Evolutionary conservation across 352 stramenopile genomes (phyloP).

Genomic region (Phytophthora pinifolia): DNA sequence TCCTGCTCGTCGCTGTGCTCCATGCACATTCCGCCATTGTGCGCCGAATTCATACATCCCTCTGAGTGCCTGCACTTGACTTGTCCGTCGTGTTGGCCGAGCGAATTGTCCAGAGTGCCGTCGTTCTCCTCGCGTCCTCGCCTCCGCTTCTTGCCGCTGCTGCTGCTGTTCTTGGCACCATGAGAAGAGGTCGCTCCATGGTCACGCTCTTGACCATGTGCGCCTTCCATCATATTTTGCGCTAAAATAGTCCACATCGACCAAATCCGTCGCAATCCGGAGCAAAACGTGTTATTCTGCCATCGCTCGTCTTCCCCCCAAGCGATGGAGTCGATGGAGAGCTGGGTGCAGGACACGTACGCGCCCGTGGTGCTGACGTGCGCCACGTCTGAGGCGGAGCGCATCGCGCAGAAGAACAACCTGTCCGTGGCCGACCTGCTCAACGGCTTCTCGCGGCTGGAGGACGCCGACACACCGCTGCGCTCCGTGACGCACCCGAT

Average conservation of each 20-base stretch:
- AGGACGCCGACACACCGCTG: conserved; percentile 65
- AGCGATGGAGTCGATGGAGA: conserved; percentile 66
- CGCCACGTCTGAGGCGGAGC: conserved; percentile 73
- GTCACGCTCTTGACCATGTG: too few species aligned
- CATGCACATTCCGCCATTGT: background rate
- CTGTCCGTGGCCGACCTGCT: conserved; percentile 73
- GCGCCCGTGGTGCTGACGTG: conserved; percentile 81
- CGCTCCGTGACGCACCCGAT: conserved; percentile 74
- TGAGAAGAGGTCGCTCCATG: too few species aligned
- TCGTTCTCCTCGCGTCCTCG: too few species aligned
- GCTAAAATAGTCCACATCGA: too few species aligned
- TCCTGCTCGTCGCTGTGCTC: background rate
- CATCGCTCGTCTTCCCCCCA: background rate
- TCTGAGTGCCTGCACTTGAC: conserved; percentile 4
- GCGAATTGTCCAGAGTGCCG: background rate
- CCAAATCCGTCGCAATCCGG: too few species aligned
- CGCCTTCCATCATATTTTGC: too few species aligned
- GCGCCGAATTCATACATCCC: conserved; percentile 7
- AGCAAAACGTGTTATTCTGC: background rate
- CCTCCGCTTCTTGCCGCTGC: too few species aligned
- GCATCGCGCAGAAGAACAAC: conserved; percentile 82
- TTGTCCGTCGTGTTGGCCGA: conserved; percentile 1
- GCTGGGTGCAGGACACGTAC: conserved; percentile 79
- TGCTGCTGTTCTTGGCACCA: too few species aligned
- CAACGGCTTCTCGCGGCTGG: conserved; percentile 68